phyloP scores from a whole-genome alignment of 1,284 basidiomycete genomes.

The Marasmius tenuissimus region DNA sequence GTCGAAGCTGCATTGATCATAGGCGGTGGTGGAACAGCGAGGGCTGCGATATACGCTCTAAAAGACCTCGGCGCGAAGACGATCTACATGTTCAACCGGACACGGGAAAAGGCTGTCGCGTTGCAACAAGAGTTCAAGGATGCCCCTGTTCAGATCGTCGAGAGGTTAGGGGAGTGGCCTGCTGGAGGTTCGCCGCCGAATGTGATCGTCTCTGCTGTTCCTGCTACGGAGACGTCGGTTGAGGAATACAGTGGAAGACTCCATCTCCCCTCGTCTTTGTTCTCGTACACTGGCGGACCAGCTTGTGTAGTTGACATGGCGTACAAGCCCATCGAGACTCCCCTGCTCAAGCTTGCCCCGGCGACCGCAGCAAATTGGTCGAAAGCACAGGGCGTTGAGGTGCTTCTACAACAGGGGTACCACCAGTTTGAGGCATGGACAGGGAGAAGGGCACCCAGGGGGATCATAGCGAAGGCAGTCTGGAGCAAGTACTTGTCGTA shows the following conservation, averaged over 20 bases:
- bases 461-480: slow-evolving; percentile 46
- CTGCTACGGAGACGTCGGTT: slow-evolving; percentile 66
- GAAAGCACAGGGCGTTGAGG: slow-evolving; percentile 76
- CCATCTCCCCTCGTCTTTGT: slow-evolving; percentile 57
- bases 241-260: slow-evolving; percentile 42
- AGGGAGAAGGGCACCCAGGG: slow-evolving; percentile 53
- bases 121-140: slow-evolving; percentile 71
- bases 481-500: slow-evolving; percentile 41
- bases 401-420: slow-evolving; percentile 86
- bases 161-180: slow-evolving; percentile 57
- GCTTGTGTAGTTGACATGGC: slow-evolving; percentile 90
- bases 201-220: slow-evolving; percentile 86
- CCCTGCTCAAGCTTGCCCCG: slow-evolving; percentile 60
- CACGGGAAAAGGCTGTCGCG: slow-evolving; percentile 67
- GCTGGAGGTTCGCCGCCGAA: slow-evolving; percentile 48
- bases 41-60: slow-evolving; percentile 90
- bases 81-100: slow-evolving; percentile 89
- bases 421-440: slow-evolving; percentile 87
- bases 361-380: slow-evolving; percentile 61
- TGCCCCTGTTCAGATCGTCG: slow-evolving; percentile 59
- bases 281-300: slow-evolving; percentile 41
- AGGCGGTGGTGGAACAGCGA: slow-evolving; percentile 90
- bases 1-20: slow-evolving; percentile 74
- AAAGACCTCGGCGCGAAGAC: slow-evolving; percentile 64
- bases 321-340: slow-evolving; percentile 81